These are phyloP conservation scores for Arabidopsis lyrata DNA, from an alignment of 441 rosid species.

Conservation along the genomic window DNA sequence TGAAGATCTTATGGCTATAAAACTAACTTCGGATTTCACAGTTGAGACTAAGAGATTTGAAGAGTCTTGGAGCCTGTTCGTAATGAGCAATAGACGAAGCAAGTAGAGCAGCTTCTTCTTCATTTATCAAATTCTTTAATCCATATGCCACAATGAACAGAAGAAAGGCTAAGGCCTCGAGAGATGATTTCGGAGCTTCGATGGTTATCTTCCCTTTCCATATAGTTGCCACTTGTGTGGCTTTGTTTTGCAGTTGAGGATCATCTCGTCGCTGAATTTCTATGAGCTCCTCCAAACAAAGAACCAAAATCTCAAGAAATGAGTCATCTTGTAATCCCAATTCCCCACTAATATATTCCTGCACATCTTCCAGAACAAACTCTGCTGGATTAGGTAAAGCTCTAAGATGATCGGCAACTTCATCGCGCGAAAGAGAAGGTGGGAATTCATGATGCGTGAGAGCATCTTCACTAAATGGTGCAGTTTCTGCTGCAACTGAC, in stretches of 20 bases:
- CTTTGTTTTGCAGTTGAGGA: constrained; percentile 29
- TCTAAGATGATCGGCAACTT: constrained; percentile 21
- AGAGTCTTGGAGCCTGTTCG: constrained; percentile 32
- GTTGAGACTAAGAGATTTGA: constrained; percentile 20
- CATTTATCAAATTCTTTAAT: constrained; percentile 9
- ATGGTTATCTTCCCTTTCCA: constrained; percentile 38
- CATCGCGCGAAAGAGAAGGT: constrained; percentile 13
- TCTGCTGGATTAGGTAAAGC: constrained; percentile 29
- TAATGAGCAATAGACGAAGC: constrained; percentile 34
- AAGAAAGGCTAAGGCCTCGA: constrained; percentile 38
- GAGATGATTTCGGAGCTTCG: constrained; percentile 30
- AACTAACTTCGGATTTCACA: constrained; percentile 30
- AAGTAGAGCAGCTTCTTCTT: constrained; percentile 37
- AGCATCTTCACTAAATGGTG: constrained; percentile 10
- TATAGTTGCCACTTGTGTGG: constrained; percentile 29
- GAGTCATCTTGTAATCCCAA: constrained; percentile 10
- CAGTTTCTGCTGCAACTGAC: constrained; percentile 23
- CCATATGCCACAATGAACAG: constrained; percentile 37
- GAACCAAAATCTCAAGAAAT: constrained; percentile 13
- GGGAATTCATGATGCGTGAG: background rate
- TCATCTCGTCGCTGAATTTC: background rate
- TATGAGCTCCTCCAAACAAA: constrained; percentile 30
- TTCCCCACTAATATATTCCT: constrained; percentile 5
- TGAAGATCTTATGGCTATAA: background rate
- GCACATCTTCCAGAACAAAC: constrained; percentile 25